phyloP scores from a whole-genome alignment of 768 basidiomycete genomes.

The Amanita polypyramis region DNA sequence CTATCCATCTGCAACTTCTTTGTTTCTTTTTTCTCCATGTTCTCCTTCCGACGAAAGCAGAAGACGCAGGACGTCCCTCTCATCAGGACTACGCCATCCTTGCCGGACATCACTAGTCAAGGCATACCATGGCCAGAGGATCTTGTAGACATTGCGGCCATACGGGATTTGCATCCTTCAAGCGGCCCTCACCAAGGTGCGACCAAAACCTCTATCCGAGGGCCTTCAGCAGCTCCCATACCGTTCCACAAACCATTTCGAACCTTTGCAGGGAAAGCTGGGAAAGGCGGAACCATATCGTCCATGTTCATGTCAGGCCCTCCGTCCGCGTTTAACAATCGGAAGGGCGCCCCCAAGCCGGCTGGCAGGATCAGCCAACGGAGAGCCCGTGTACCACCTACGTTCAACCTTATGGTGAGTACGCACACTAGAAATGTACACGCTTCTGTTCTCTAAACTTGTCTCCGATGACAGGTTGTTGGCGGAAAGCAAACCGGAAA shows the following conservation, averaged over 20 bases:
- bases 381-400: constrained; percentile 55
- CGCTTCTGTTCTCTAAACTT: constrained; percentile 12
- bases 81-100: constrained; percentile 68
- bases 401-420: constrained; percentile 79
- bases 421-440: neutral
- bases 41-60: constrained; percentile 65
- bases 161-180: constrained; percentile 36
- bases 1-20: too few species aligned
- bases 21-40: constrained; percentile 36
- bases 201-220: constrained; percentile 55
- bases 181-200: constrained; percentile 49
- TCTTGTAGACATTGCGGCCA: constrained; percentile 62
- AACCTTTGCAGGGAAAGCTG: constrained; percentile 33
- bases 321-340: constrained; percentile 53
- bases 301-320: constrained; percentile 57
- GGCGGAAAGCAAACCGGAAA: constrained; percentile 79
- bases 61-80: constrained; percentile 33
- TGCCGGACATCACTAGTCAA: constrained; percentile 65
- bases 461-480: constrained; percentile 42
- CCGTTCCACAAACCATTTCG: constrained; percentile 83
- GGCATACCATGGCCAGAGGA: constrained; percentile 81
- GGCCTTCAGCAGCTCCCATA: constrained; percentile 41
- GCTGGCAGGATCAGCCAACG: constrained; percentile 49
- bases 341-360: constrained; percentile 30
- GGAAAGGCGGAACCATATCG: constrained; percentile 46